A percentile compares a stretch with the other conserved stretches of the same genome.
Conservation (phyloP, 1,284 basidiomycete species). For the Pascua guehoae region DNA sequence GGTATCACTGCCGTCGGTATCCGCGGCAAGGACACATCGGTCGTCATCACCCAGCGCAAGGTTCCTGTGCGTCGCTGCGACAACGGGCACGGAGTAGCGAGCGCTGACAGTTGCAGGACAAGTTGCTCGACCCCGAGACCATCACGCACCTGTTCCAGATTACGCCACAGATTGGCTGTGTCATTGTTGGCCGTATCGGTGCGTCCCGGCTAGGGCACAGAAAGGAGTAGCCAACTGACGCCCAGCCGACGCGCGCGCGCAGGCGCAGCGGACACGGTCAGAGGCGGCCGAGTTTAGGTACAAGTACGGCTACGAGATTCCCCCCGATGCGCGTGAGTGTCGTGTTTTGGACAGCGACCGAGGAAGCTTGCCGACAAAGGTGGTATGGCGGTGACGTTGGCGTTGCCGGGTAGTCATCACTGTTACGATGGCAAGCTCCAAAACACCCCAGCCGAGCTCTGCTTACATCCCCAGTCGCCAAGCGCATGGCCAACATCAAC, state of each 20-base stretch:
- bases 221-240: conserved; percentile 1
- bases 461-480: conserved; percentile 59
- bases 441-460: not conserved
- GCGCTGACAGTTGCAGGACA: conserved; percentile 66
- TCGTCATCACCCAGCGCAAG: conserved; percentile 98
- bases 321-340: conserved; percentile 71
- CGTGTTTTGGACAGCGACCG: not conserved
- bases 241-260: conserved; percentile 85
- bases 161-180: conserved; percentile 94
- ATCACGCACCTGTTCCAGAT: conserved; percentile 96
- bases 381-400: not conserved
- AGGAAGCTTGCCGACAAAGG: not conserved
- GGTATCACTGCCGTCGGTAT: conserved; percentile 92
- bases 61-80: conserved; percentile 70
- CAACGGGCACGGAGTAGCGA: too few relatives aligned
- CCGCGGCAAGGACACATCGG: conserved; percentile 87
- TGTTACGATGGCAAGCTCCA: not conserved
- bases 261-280: conserved; percentile 79
- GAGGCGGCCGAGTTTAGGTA: conserved; percentile 95
- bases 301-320: conserved; percentile 97
- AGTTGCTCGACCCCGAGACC: conserved; percentile 90
- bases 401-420: not conserved
- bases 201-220: conserved; percentile 23
- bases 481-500: conserved; percentile 95
- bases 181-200: conserved; percentile 95